Evolutionary conservation across 2,329 filamentous ascomycete species (phyloP).

Genomic region (Xylaria sp.): DNA sequence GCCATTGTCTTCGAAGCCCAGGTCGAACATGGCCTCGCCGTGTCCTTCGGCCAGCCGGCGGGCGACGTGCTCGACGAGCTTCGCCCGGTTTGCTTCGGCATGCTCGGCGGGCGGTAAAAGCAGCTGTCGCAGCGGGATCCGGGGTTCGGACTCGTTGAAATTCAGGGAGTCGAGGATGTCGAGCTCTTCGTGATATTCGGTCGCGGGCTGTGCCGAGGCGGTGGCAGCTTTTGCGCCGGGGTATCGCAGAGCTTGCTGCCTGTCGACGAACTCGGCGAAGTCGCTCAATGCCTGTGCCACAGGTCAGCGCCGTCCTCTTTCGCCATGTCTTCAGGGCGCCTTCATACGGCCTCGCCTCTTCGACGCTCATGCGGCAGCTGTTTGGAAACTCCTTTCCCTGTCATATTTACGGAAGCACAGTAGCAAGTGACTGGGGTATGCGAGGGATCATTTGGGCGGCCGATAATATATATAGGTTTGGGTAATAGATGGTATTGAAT

Average conservation of each 20-base stretch:
- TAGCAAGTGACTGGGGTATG: slow-evolving; percentile 40
- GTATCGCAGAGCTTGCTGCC: slow-evolving; percentile 83
- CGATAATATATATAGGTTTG: not conserved
- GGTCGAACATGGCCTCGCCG: slow-evolving; percentile 89
- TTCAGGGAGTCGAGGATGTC: slow-evolving; percentile 86
- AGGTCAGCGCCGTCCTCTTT: not conserved
- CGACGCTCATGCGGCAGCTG: slow-evolving; percentile 81
- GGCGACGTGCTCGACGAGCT: slow-evolving; percentile 73
- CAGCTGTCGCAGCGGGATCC: slow-evolving; percentile 78
- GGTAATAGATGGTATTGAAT: not conserved
- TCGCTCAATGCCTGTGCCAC: slow-evolving; percentile 79
- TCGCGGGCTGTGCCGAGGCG: slow-evolving; percentile 39
- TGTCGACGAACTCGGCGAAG: slow-evolving; percentile 97
- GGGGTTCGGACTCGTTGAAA: slow-evolving; percentile 75
- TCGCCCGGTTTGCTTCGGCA: slow-evolving; percentile 69
- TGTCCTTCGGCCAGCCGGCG: slow-evolving; percentile 82
- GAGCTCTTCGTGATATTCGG: slow-evolving; percentile 89
- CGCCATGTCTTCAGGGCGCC: not conserved
- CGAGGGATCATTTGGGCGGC: slow-evolving; percentile 44
- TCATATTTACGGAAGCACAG: slow-evolving; percentile 57
- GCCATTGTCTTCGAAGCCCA: slow-evolving; percentile 90
- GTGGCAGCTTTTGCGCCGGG: slow-evolving; percentile 54
- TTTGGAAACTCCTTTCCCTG: slow-evolving; percentile 64
- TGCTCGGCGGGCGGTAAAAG: slow-evolving; percentile 67
- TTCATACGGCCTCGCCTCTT: slow-evolving; percentile 83